Evolutionary conservation across 2,329 filamentous ascomycete genomes (phyloP), one percentile per base, ranked within the genome.

Genomic region (Chaetomiaceae sp.): DNA sequence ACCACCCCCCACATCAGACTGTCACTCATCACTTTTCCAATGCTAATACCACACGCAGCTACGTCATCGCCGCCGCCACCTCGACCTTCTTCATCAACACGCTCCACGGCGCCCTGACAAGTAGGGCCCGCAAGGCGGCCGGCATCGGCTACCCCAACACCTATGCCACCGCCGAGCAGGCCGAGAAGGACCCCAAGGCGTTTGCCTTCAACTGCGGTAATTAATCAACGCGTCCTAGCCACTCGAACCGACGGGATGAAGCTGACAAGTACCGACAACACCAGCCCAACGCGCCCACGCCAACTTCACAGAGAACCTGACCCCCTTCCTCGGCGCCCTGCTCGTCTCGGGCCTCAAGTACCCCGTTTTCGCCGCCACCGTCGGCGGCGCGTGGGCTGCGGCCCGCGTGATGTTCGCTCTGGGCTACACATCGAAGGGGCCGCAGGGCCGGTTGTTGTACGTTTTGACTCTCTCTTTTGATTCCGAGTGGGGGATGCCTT

Each of bases 261-360:
- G n/a, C n/a, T n/a, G n/a, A 27, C 5, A 27, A 27, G 9, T 5
- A 27, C 25, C 25, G 5, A 27, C 25, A 32, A n/a, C n/a, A n/a
- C n/a, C 51, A 78, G 76, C 79, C 48, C 81, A 85, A 63, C 78
- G 80, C 43, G 76, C 81, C 9, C 84, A 87, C 65, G 69, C 73
- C 61, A 85, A 86, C 73, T 86, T 76, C 69, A 75, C 74, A 58
- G 84, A 87, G 73, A 84, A 81, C 69, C 71, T 80, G 32, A 69
- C 76, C 8, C 71, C 79, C 3, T 73, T 79, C 64, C 62, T 85
- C 10, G 72, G 69, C 20, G 69, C 73, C 21, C 69, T 85, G 10
- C 66, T 84, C 55, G 73, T 86, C 60, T 69, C 79, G 9, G 82
- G 84, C 29, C 64, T 85, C 21, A 66, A 68, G 33, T 83, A 73